Evolutionary conservation across 202 grass and related monocot genomes (phyloP), one percentile per base, ranked within the genome.

Genomic region (Eragrostis tef): DNA sequence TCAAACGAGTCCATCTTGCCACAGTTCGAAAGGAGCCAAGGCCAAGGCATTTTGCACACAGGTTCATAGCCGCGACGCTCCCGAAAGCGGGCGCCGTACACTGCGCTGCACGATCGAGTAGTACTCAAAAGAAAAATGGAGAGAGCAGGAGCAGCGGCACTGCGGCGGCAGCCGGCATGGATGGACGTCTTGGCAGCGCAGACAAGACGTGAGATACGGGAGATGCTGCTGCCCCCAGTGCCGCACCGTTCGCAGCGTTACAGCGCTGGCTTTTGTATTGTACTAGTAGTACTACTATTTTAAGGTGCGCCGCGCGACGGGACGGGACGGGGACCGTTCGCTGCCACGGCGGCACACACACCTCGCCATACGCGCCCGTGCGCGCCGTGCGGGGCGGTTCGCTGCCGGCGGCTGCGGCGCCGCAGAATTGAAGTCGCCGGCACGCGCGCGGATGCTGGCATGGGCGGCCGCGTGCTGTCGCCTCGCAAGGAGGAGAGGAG

Each of bases 201-300:
- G 84, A 86, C 76, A 58, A 57, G 84, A 80, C 84, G 49, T 80
- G 68, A 66, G 84, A 86, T 86, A 48, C 84, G 67, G 59, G 36
- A 86, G 75, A 86, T 66, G 76, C 68, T 34, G 75, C 42, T 0
- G 21, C 56, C 6, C 62, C 1, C n/a, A 45, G 39, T 27, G 13
- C 7, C 13, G 20, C 34, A 5, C 34, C 34, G 34, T 39, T 39
- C 48, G 9, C 24, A 9, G 44, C 47, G 44, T 69, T 69, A 24
- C 41, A 43, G 43, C 61, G 59, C 22, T 2, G 2, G 4, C 2
- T 4, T 34, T 34, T 34, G 1, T 2, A 34, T 34, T 34, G 4
- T 4, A 34, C 31, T 4, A n/a, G n/a, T n/a, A n/a, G n/a, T n/a
- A n/a, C n/a, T n/a, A n/a, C n/a, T n/a, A n/a, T n/a, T 31, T 31